Evolutionary conservation across 140 eudicot species (phyloP), one percentile per base, ranked within the genome.

Genomic region (Oenanthe javanica): DNA sequence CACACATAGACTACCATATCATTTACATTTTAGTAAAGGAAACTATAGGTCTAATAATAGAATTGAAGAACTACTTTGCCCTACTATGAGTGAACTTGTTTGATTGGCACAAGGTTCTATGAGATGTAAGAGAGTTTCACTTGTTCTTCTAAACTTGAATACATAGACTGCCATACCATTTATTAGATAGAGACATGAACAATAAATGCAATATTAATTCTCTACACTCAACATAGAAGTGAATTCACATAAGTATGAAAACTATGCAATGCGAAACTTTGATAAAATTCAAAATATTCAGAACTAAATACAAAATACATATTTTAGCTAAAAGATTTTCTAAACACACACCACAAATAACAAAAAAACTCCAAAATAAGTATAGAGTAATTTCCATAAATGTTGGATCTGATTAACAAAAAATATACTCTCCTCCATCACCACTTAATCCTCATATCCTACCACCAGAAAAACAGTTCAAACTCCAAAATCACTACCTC

Each of bases 131-230:
- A 72, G 51, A 16, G 38, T 72, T 72, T n/a, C 27, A 42, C 27
- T 72, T 72, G 45, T 45, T 27, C 31, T 25, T 47, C 43, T 15
- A 69, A 1, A 19, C 46, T 69, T 46, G 59, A 9, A 47, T 46
- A 74, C 1, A 23, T 50, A n/a, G 40, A 21, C 25, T 74, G 52
- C 59, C 78, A 74, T 74, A 36, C 74, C 74, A 69, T 69, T 69
- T 50, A 45, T n/a, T 46, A 9, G 78, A 74, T 12, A 47, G 57
- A 74, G 54, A 43, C 42, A 47, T 11, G 61, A 74, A 74, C 14
- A 46, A 21, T 2, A n/a, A 15, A 73, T 47, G 42, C 21, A 47
- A 47, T 5, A 23, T 25, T 4, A n/a, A 74, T 48, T 47, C 8
- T 74, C 36, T 9, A 47, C 42, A 47, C 51, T 48, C 59, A 74